Percentiles rank a stretch among this genome's conserved stretches.
phyloP scores from a whole-genome alignment of 176 grass and related monocot species.

The Phoenix dactylifera region DNA sequence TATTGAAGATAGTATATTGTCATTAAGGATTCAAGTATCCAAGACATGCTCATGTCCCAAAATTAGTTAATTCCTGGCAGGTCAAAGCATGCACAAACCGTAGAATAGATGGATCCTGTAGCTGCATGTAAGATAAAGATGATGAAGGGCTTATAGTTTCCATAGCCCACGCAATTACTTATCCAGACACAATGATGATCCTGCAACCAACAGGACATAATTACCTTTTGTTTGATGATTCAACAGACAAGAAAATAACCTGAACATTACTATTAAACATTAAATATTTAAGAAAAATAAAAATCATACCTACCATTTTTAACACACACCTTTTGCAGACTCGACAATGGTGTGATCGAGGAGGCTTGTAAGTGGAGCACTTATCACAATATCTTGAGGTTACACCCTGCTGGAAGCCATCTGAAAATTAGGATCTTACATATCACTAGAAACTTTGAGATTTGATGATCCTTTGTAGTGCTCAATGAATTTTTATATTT shows the following conservation, averaged over 20 bases:
- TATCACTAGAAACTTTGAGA: background rate
- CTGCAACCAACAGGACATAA: conserved; percentile 24
- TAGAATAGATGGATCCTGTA: conserved; percentile 71
- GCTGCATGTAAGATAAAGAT: conserved; percentile 77
- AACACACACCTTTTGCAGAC: conserved; percentile 89
- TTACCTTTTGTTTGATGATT: too few relatives aligned
- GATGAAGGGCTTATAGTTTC: conserved; percentile 85
- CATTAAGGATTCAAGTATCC: too few relatives aligned
- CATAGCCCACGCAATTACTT: conserved; percentile 91
- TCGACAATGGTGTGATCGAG: conserved; percentile 74
- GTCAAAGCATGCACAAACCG: conserved; percentile 25
- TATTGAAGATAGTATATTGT: too few relatives aligned
- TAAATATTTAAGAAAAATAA: too few relatives aligned
- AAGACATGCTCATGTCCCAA: background rate
- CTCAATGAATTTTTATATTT: background rate
- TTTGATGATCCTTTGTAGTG: background rate
- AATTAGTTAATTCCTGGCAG: background rate
- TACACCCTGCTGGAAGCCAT: conserved; percentile 31
- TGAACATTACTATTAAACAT: too few relatives aligned
- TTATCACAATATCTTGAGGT: conserved; percentile 87
- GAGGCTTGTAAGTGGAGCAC: conserved; percentile 69
- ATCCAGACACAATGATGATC: conserved; percentile 99
- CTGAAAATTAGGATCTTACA: background rate
- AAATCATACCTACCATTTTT: conserved; percentile 68
- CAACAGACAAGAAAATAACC: too few relatives aligned